Conservation (phyloP, 129 eudicot species). For the Tanacetum coccineum region DNA sequence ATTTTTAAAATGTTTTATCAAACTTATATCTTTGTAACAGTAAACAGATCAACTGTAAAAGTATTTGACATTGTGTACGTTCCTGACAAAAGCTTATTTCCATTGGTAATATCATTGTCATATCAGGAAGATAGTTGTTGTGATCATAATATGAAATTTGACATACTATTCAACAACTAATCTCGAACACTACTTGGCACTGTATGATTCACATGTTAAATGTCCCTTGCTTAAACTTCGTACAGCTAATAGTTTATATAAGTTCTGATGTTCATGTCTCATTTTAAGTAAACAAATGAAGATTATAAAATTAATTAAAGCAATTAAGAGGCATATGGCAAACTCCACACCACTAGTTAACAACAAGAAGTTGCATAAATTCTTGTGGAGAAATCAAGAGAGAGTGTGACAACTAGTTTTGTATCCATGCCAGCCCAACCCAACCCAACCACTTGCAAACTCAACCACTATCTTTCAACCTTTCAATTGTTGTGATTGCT, state of each 20-base stretch:
- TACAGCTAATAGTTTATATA: too few relatives aligned
- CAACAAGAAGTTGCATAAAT: slow-evolving; percentile 25
- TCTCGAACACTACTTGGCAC: too few relatives aligned
- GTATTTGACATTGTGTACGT: too few relatives aligned
- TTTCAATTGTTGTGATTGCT: slow-evolving; percentile 18
- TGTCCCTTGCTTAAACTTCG: too few relatives aligned
- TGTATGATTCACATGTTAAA: too few relatives aligned
- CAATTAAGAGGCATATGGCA: slow-evolving; percentile 21
- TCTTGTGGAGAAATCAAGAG: slow-evolving; percentile 25
- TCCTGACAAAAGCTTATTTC: too few relatives aligned
- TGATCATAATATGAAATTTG: not conserved
- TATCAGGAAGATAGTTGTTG: not conserved
- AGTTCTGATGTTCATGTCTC: not conserved
- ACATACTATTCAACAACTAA: not conserved
- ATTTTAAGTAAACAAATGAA: not conserved
- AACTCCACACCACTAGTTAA: slow-evolving; percentile 28
- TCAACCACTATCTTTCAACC: slow-evolving; percentile 19
- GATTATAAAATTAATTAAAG: slow-evolving; percentile 7
- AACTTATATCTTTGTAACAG: too few relatives aligned
- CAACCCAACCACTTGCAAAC: slow-evolving; percentile 22
- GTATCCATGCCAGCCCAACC: slow-evolving; percentile 26
- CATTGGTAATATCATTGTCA: not conserved
- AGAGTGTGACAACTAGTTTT: slow-evolving; percentile 26
- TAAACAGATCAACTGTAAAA: too few relatives aligned
- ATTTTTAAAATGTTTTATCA: too few relatives aligned